Evolutionary conservation across 2,329 filamentous ascomycete species (phyloP), one percentile per base, ranked within the genome.

Genomic region (Phialophora tarda): DNA sequence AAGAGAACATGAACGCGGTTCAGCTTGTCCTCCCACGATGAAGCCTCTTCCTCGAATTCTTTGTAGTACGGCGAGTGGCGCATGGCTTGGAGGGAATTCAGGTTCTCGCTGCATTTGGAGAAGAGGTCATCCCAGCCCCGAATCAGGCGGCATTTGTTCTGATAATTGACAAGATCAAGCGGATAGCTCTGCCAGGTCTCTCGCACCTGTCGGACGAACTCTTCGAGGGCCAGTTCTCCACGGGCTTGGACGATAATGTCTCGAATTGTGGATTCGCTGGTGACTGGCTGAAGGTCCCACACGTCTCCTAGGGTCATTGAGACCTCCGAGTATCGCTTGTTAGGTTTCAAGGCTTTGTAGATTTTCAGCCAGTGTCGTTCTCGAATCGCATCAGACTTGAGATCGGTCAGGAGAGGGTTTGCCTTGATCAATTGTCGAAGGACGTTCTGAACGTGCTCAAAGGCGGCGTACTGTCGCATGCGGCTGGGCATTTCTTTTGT

Each of bases 401-500:
- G 85, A 71, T 99, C 95, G 4, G 89, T 87, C 3, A 99, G 84
- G 38, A 97, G 84, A 11, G 89, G 84, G 75, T 98, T 99, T 73
- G 96, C 92, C 78, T 97, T 98, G 70, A 97, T 85, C 57, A 96
- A 86, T 69, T 93, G 89, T 53, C 93, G 91, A 48, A 99, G 86
- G 32, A 96, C 91, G 70, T 88, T 92, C 77, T 99, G 96, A 47
- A 99, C 93, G 75, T 99, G 94, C 78, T 99, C 96, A 76, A 99
- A 99, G n/a, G 96, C 96, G 73, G 96, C 94, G 78, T 99, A 99
- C 76, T 99, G 96, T 67, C 96, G 89, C 94, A 99, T 98, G 66
- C 95, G 89, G 79, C 93, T 97, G 0, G 96, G 95, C 95, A 99
- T 98, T 69, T 98, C 94, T 81, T 97, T 98, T 41, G 93, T 98